These are phyloP conservation scores for Delitschia confertaspora DNA, from an alignment of 495 filamentous ascomycete genomes.

Conservation along the genomic window DNA sequence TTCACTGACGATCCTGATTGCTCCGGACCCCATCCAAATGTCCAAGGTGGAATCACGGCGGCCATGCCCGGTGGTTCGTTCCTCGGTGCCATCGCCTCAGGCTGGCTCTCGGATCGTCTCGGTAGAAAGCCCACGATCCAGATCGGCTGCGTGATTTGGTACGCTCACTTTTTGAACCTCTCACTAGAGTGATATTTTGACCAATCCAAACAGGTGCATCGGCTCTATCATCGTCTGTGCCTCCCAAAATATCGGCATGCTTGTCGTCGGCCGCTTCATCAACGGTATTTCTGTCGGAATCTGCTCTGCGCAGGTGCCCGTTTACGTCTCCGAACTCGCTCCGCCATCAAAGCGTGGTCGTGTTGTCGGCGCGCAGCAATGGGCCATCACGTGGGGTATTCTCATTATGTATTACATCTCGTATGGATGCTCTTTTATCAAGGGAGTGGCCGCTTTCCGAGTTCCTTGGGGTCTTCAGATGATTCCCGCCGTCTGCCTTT, in stretches of 20 bases:
- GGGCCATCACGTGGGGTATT: conserved; percentile 69
- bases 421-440: conserved; percentile 63
- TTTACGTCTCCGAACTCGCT: conserved; percentile 68
- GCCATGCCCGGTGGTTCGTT: conserved; percentile 70
- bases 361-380: conserved; percentile 65
- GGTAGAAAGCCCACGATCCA: conserved; percentile 62
- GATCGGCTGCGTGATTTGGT: conserved; percentile 56
- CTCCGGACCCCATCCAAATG: conserved; percentile 28
- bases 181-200: not conserved
- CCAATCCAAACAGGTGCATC: too few species aligned
- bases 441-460: conserved; percentile 52
- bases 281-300: conserved; percentile 71
- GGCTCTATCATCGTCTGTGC: conserved; percentile 64
- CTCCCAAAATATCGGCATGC: conserved; percentile 63
- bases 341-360: conserved; percentile 61
- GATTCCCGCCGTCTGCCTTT: conserved; percentile 58
- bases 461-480: conserved; percentile 72
- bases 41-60: conserved; percentile 38
- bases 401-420: conserved; percentile 76
- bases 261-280: conserved; percentile 65
- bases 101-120: conserved; percentile 55
- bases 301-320: conserved; percentile 69
- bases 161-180: conserved; percentile 21
- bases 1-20: conserved; percentile 19
- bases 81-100: conserved; percentile 60